Base-by-base conservation (phyloP, 2,329 filamentous ascomycete genomes). In the Dothistroma pini region DNA sequence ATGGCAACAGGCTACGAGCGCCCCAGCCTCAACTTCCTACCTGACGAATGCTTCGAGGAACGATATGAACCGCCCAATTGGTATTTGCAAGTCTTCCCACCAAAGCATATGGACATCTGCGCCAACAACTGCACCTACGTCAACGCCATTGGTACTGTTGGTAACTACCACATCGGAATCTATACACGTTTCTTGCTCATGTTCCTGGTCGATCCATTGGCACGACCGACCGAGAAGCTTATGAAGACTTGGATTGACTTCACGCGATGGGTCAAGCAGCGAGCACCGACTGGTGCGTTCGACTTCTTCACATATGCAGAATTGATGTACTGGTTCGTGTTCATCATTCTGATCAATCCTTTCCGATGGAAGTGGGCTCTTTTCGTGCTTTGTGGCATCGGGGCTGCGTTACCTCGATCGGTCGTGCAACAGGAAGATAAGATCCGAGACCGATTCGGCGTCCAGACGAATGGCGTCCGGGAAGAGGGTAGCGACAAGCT, bases 241-340 rank as follows among this genome's bases (percentile, higher is more conserved):
- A 96, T 95, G 90, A 83, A 89, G 76, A 81, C 86, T 25, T 96
- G 91, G 91, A 92, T 96, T 69, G 89, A 92, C 71, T 89, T 93
- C 82, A 96, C 90, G 0, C 82, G 85, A 32, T 74, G 86, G 3
- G 78, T 96, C 62, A 96, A 96, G 75, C 75, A 75, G 1, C 80
- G 81, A 11, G 86, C 88, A 2, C 90, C 91, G 0, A 90, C 86
- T 0, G 86, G 84, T 0, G 90, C 90, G 0, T 93, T 96, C 69
- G 90, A 96, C 72, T 96, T 96, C 78, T 95, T 96, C 73, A 96
- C 91, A 0, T 96, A 96, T 69, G 82, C 89, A 0, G 91, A 96
- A 75, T 78, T 96, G 55, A 72, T 95, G 4, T 96, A 90, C 80
- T 96, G 91, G 91, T 95, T 93, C 66, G 73, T 86, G 6, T 96